These are phyloP conservation scores for Chlorociboria aeruginascens DNA, from an alignment of 495 filamentous ascomycete genomes.

Conservation along the genomic window DNA sequence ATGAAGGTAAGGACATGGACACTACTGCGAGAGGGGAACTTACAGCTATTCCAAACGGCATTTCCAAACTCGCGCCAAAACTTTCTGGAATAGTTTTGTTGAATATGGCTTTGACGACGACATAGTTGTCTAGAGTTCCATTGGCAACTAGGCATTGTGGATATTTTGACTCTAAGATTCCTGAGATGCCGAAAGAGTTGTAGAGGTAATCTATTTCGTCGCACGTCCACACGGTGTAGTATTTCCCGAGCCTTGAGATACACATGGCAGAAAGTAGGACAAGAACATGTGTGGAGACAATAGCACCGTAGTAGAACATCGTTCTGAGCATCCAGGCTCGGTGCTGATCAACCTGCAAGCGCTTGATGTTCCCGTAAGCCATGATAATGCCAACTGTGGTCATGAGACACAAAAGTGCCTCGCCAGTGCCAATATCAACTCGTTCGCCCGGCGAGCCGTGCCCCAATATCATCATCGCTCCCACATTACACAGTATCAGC, in stretches of 20 bases:
- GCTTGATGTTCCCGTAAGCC: constrained; percentile 38
- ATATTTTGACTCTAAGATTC: constrained; percentile 19
- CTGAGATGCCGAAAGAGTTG: constrained; percentile 10
- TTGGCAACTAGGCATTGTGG: constrained; percentile 27
- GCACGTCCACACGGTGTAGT: constrained; percentile 27
- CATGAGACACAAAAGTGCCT: constrained; percentile 26
- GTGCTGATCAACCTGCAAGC: constrained; percentile 43
- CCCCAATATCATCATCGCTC: constrained; percentile 32
- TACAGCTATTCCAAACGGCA: constrained; percentile 31
- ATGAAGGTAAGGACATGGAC: too few species aligned
- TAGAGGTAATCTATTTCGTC: constrained; percentile 24
- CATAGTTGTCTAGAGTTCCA: constrained; percentile 10
- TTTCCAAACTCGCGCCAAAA: constrained; percentile 25
- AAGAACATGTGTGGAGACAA: constrained; percentile 35
- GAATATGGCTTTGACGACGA: constrained; percentile 25
- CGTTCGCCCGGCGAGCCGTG: constrained; percentile 34
- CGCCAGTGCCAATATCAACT: constrained; percentile 26
- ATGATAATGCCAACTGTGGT: constrained; percentile 22
- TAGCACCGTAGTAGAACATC: constrained; percentile 31
- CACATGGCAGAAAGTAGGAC: constrained; percentile 25
- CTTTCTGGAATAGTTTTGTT: constrained; percentile 15
- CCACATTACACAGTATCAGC: constrained; percentile 24
- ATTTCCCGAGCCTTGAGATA: constrained; percentile 22
- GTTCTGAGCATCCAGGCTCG: constrained; percentile 43
- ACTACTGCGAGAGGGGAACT: too few species aligned